Percentiles rank a stretch among this genome's conserved stretches.
Conservation (phyloP, 805 yeast species). For the Komagataella pseudopastoris region DNA sequence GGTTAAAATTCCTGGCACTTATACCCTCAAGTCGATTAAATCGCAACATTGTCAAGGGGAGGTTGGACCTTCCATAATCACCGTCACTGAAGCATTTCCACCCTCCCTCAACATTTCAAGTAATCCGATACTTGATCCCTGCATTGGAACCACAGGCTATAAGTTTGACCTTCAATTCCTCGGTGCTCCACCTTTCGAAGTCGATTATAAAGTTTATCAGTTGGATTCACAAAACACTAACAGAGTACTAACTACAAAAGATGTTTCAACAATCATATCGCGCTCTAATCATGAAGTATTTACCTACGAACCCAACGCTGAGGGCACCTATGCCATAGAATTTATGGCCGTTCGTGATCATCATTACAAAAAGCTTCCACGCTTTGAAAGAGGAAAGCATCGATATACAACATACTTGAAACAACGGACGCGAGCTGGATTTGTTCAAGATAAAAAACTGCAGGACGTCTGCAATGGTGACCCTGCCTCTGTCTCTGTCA, state of each 20-base stretch:
- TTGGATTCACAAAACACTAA: slow-evolving; percentile 22
- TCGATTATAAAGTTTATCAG: slow-evolving; percentile 49
- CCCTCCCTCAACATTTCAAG: slow-evolving; percentile 33
- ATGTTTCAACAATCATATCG: slow-evolving; percentile 18
- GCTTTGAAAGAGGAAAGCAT: slow-evolving; percentile 23
- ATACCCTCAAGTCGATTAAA: slow-evolving; percentile 35
- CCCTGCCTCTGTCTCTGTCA: slow-evolving; percentile 33
- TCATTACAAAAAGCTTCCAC: slow-evolving; percentile 27
- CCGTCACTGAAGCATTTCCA: slow-evolving; percentile 24
- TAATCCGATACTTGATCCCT: slow-evolving; percentile 61
- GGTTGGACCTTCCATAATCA: slow-evolving; percentile 41
- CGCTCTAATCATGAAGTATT: slow-evolving; percentile 24
- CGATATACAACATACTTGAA: slow-evolving; percentile 60
- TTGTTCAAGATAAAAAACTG: slow-evolving; percentile 11
- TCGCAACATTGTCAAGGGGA: slow-evolving; percentile 60
- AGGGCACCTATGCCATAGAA: slow-evolving; percentile 70
- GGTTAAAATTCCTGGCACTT: slow-evolving; percentile 52
- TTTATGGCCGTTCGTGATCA: slow-evolving; percentile 55
- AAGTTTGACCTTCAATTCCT: slow-evolving; percentile 53
- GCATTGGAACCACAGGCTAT: slow-evolving; percentile 86
- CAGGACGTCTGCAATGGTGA: slow-evolving; percentile 18
- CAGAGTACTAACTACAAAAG: slow-evolving; percentile 10
- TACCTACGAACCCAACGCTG: slow-evolving; percentile 62
- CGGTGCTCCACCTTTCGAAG: slow-evolving; percentile 76
- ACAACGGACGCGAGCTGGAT: slow-evolving; percentile 46